A percentile compares a stretch with the other conserved stretches of the same genome.
phyloP scores from a whole-genome alignment of 2,329 filamentous ascomycete genomes.

The Atkinsonella texensis region DNA sequence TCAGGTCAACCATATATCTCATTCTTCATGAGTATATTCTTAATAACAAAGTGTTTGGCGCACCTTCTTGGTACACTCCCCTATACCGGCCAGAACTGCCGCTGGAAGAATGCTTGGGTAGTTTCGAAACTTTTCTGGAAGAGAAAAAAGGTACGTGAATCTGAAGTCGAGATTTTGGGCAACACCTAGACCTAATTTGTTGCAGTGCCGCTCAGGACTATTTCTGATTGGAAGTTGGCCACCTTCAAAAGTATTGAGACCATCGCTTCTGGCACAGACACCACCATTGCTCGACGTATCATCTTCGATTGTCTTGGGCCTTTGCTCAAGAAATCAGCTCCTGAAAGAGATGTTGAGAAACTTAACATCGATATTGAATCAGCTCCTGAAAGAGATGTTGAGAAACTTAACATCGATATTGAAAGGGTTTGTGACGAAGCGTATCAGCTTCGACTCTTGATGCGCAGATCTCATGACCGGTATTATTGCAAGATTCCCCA shows the following conservation, averaged over 20 bases:
- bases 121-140: background rate
- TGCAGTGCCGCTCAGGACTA: background rate
- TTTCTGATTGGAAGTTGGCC: background rate
- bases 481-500: background rate
- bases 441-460: background rate
- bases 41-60: background rate
- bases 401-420: background rate
- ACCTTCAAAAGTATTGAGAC: background rate
- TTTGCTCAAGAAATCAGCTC: background rate
- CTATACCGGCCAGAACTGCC: too few relatives aligned
- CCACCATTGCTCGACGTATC: rapidly evolving
- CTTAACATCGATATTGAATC: background rate
- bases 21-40: background rate
- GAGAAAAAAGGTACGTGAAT: background rate
- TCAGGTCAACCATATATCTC: background rate
- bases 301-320: background rate
- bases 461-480: background rate
- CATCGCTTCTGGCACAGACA: background rate
- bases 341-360: background rate
- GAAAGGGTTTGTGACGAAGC: background rate
- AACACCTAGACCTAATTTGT: background rate
- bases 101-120: background rate
- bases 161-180: background rate
- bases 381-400: background rate
- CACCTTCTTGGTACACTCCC: background rate